Base-by-base conservation (phyloP, 768 basidiomycete species). In the Lanmaoa rubissima region DNA sequence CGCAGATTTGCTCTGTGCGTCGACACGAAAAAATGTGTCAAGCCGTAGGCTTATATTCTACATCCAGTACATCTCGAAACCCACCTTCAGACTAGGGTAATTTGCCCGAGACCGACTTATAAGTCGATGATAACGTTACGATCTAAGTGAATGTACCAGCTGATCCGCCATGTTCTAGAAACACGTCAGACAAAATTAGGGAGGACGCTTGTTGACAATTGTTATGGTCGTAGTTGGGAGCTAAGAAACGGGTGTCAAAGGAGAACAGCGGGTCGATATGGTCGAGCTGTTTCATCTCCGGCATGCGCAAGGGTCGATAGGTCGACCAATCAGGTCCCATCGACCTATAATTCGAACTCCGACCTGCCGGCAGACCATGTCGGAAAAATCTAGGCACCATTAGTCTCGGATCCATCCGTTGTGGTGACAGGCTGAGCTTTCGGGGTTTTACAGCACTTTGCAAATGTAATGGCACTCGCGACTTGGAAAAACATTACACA, bases 1-100 rank as follows among this genome's bases (percentile, higher is more conserved):
- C 93, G 67, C 92, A 84, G 66, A 95, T 92, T 81, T 94, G 92
- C 73, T 95, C 93, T 96, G 70, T 34, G 61, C 14, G n/a, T 55
- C 48, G 38, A 42, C 26, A 36, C 45, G 36, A 44, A 26, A 36
- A 28, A n/a, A 54, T 32, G 28, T 51, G 40, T 49, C 13, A 28
- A 48, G n/a, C 14, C 17, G 21, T 36, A 4, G 24, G 26, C n/a
- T 4, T 5, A 6, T 28, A 1, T 32, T 21, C n/a, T 34, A 42
- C 21, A 32, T 48, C 53, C n/a, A 58, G 46, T 48, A 41, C 55
- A 48, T 31, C 48, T 51, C 60, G 54, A 49, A 41, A 63, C 72
- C 62, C 68, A 86, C 85, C 82, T 76, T 84, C 81, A 69, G 82
- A 80, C 86, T 87, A 6, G 21, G 13, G 19, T 34, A 1, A 40